phyloP scores from a whole-genome alignment of 768 basidiomycete genomes.

The Agaricus blazei region DNA sequence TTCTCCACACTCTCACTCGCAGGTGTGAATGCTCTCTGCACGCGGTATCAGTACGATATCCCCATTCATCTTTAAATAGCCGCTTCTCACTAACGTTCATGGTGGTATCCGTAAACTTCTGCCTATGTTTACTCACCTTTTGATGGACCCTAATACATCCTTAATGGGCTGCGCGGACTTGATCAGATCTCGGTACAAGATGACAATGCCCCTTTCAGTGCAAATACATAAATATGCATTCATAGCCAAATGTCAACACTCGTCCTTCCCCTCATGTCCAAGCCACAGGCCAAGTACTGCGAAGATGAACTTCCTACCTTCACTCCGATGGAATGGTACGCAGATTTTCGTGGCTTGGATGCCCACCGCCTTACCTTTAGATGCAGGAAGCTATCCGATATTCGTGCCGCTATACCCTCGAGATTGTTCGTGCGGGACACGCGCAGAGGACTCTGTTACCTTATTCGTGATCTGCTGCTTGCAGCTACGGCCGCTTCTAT shows the following conservation, averaged over 20 bases:
- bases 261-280: constrained; percentile 5
- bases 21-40: not conserved
- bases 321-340: constrained; percentile 44
- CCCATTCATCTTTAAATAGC: constrained; percentile 7
- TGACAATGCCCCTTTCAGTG: not conserved
- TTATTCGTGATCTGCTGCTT: constrained; percentile 41
- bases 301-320: constrained; percentile 38
- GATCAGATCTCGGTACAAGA: constrained; percentile 4
- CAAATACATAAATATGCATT: constrained; percentile 9
- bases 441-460: constrained; percentile 31
- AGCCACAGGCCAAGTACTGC: constrained; percentile 20
- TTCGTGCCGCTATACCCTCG: constrained; percentile 43
- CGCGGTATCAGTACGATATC: not conserved
- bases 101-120: constrained; percentile 6
- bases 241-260: not conserved
- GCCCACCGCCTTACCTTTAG: not conserved
- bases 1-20: not conserved
- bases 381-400: constrained; percentile 43
- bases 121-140: constrained; percentile 6
- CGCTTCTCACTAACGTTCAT: constrained; percentile 2
- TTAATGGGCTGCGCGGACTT: not conserved
- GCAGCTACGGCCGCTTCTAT: constrained; percentile 37
- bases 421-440: constrained; percentile 41
- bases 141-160: constrained; percentile 2
- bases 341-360: not conserved